A percentile compares a stretch with the other conserved stretches of the same genome.
These are phyloP conservation scores for Podila clonocystis DNA, from an alignment of 192 early-diverging fungal species.

Conservation along the genomic window DNA sequence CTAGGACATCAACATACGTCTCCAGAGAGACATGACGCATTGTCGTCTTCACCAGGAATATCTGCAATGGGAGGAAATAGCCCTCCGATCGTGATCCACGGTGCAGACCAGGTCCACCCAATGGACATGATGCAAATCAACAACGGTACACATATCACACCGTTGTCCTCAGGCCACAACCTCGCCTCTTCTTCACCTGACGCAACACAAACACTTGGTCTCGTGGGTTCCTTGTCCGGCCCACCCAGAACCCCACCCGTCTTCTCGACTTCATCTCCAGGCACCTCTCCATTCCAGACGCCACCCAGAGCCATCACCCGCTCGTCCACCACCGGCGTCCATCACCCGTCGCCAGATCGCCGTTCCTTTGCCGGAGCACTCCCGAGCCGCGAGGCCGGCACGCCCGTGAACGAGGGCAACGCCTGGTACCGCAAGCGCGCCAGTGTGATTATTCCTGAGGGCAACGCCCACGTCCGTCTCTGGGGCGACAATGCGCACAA, in stretches of 20 bases:
- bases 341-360: neutral
- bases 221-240: neutral
- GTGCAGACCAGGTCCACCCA: neutral
- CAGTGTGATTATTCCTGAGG: conserved; percentile 32
- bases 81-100: neutral
- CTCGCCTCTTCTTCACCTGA: neutral
- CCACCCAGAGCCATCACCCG: neutral
- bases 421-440: conserved; percentile 37
- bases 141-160: too few species aligned
- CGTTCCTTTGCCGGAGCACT: neutral
- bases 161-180: too few species aligned
- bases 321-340: neutral
- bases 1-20: neutral
- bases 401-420: conserved; percentile 23
- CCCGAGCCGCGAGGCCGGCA: neutral
- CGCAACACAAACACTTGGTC: neutral
- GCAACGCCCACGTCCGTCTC: conserved; percentile 19
- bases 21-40: too few species aligned
- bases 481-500: conserved; percentile 4
- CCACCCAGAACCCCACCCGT: too few species aligned
- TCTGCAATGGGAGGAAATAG: neutral
- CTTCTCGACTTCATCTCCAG: neutral
- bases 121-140: neutral
- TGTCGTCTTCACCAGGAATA: neutral
- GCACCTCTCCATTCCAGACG: neutral